These are phyloP conservation scores for Glycyrrhiza uralensis DNA, from an alignment of 306 rosid genomes.

Conservation along the genomic window DNA sequence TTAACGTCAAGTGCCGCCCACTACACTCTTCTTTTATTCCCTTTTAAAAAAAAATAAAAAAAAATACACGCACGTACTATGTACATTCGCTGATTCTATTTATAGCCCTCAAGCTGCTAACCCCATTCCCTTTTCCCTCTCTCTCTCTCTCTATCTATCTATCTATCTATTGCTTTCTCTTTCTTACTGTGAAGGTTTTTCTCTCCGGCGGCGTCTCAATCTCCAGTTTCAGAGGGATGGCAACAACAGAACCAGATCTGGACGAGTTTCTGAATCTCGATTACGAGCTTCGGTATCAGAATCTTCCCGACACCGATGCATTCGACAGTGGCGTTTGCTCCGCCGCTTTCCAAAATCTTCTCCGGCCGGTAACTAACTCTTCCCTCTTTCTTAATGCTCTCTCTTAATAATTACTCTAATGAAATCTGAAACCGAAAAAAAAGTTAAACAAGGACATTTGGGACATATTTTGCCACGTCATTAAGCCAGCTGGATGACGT, in stretches of 20 bases:
- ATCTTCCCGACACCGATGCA: constrained; percentile 30
- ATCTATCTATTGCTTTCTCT: too few relatives aligned
- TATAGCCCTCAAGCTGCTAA: constrained; percentile 29
- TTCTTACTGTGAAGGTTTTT: background rate
- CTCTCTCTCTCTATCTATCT: too few relatives aligned
- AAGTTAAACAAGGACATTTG: too few relatives aligned
- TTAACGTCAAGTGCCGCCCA: constrained; percentile 67
- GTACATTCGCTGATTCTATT: constrained; percentile 22
- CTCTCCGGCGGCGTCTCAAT: constrained; percentile 23
- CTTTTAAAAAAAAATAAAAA: background rate
- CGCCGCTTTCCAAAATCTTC: constrained; percentile 29
- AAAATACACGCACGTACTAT: background rate
- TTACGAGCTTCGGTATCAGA: constrained; percentile 20
- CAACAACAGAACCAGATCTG: constrained; percentile 50
- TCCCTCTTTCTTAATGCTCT: background rate
- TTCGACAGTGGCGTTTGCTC: constrained; percentile 22
- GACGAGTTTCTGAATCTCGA: constrained; percentile 21
- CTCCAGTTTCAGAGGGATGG: constrained; percentile 36
- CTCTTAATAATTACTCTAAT: too few relatives aligned
- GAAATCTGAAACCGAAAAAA: background rate
- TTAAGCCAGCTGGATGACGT: constrained; percentile 2
- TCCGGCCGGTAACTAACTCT: constrained; percentile 54
- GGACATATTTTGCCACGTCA: constrained; percentile 27
- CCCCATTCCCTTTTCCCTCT: constrained; percentile 32
- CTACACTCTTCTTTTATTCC: background rate